A percentile compares a stretch with the other conserved stretches of the same genome.
phyloP scores from a whole-genome alignment of 1,139 yeast species.

The Diutina mesorugosa region DNA sequence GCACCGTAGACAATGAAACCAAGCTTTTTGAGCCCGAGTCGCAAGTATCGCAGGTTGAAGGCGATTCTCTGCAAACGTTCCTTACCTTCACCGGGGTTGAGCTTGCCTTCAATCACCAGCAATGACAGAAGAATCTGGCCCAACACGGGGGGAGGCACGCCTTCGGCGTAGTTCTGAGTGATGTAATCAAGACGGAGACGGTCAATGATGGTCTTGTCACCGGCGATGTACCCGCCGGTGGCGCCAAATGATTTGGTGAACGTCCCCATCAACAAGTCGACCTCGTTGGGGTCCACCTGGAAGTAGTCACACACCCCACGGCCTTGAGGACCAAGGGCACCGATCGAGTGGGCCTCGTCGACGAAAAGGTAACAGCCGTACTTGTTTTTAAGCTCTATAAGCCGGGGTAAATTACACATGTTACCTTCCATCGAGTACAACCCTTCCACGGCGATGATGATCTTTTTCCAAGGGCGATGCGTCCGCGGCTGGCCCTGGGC shows the following conservation, averaged over 20 bases:
- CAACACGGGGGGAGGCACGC: slow-evolving; percentile 82
- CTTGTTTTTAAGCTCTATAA: slow-evolving; percentile 65
- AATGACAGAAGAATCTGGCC: slow-evolving; percentile 80
- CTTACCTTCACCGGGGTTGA: slow-evolving; percentile 86
- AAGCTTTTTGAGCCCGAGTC: slow-evolving; percentile 79
- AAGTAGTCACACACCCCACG: slow-evolving; percentile 93
- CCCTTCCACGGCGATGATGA: slow-evolving; percentile 89
- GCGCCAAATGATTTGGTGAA: slow-evolving; percentile 97
- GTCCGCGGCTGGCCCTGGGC: slow-evolving; percentile 95
- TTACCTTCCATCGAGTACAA: slow-evolving; percentile 98
- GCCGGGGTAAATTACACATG: slow-evolving; percentile 69
- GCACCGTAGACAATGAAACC: slow-evolving; percentile 93
- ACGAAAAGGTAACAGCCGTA: slow-evolving; percentile 85
- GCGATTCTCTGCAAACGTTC: slow-evolving; percentile 90
- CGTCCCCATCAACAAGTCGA: slow-evolving; percentile 94
- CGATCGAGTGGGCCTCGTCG: slow-evolving; percentile 97
- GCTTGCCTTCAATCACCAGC: slow-evolving; percentile 63
- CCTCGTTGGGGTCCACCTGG: slow-evolving; percentile 57
- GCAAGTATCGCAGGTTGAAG: slow-evolving; percentile 83
- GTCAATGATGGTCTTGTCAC: slow-evolving; percentile 53
- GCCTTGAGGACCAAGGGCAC: slow-evolving; percentile 91
- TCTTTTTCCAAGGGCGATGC: slow-evolving; percentile 96
- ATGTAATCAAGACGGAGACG: slow-evolving; percentile 62
- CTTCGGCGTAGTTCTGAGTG: slow-evolving; percentile 69
- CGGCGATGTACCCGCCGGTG: slow-evolving; percentile 94